These are phyloP conservation scores for Aspergillus coremiiformis DNA, from an alignment of 495 filamentous ascomycete genomes.

Conservation along the genomic window DNA sequence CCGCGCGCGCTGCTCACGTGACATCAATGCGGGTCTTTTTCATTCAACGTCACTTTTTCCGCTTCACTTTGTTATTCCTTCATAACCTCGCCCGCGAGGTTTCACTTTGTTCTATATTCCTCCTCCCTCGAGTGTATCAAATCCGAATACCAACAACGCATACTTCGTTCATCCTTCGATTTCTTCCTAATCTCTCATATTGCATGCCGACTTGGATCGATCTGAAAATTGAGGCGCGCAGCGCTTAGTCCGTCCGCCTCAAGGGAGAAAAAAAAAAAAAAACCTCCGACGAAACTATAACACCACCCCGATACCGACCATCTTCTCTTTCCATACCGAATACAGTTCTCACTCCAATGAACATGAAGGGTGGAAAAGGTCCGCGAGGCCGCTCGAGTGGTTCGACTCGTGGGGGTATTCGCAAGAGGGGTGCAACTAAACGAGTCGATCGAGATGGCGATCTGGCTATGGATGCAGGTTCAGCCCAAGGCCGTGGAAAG, in stretches of 20 bases:
- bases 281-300: not conserved
- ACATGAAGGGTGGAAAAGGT: conserved; percentile 33
- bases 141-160: not conserved
- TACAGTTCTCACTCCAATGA: conserved; percentile 9
- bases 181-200: conserved; percentile 3
- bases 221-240: conserved; percentile 20
- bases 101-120: not conserved
- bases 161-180: not conserved
- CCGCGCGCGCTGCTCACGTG: conserved; percentile 18
- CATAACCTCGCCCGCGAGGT: conserved; percentile 7
- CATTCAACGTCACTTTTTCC: conserved; percentile 26
- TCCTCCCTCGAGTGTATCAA: not conserved
- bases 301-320: not conserved
- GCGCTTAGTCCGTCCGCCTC: conserved; percentile 20
- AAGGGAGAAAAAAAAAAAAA: too few species aligned
- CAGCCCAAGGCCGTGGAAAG: conserved; percentile 30
- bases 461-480: conserved; percentile 62
- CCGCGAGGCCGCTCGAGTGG: conserved; percentile 22
- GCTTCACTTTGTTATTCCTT: conserved; percentile 3
- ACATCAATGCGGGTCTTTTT: conserved; percentile 17
- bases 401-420: conserved; percentile 57
- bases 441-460: conserved; percentile 75
- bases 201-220: conserved; percentile 20
- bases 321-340: not conserved
- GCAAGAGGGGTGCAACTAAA: conserved; percentile 50